Base-by-base conservation (phyloP, 768 basidiomycete genomes). In the Rhodotorula sphaerocarpa region DNA sequence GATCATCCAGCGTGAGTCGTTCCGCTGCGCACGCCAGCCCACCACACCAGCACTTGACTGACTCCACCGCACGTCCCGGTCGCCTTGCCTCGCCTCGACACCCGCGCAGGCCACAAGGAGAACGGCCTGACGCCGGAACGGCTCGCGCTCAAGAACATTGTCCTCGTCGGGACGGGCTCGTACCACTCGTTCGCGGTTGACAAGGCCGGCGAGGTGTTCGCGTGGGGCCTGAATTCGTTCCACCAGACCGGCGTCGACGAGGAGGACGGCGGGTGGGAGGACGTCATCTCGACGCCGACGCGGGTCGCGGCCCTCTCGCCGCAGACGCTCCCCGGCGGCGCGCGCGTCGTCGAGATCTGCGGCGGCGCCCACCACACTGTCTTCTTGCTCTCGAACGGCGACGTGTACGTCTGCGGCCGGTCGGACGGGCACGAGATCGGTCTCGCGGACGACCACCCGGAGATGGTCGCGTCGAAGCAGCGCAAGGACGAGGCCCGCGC, bases 181-280 rank as follows among this genome's bases (percentile, higher is more conserved):
- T 88, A 84, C 75, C 86, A 88, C 71, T 92, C 90, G 0, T 96
- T 95, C 71, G 92, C 91, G 5, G 83, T 96, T 59, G 86, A 90
- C 73, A 82, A 86, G 55, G 77, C 79, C 10, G 91, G 90, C 33
- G 82, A 81, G 52, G 86, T 93, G 14, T 96, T 86, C 84, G 90
- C 83, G 18, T 96, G 93, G 93, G 93, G 93, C n/a, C 79, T 91
- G 62, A 95, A 97, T 75, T 78, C 87, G 41, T 82, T 85, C 59
- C 84, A 87, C 65, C 83, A 93, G 67, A 79, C 79, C 7, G 86
- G 82, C 27, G 76, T 82, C 57, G 55, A 54, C 15, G 70, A 75
- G 41, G 76, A 75, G 23, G 74, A 81, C 59, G 76, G 79, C 5
- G 64, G 43, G 5, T 55, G 50, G 39, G 59, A 52, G 63, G 73